Evolutionary conservation across 2,329 filamentous ascomycete species (phyloP).

Genomic region (Aspergillus latus): DNA sequence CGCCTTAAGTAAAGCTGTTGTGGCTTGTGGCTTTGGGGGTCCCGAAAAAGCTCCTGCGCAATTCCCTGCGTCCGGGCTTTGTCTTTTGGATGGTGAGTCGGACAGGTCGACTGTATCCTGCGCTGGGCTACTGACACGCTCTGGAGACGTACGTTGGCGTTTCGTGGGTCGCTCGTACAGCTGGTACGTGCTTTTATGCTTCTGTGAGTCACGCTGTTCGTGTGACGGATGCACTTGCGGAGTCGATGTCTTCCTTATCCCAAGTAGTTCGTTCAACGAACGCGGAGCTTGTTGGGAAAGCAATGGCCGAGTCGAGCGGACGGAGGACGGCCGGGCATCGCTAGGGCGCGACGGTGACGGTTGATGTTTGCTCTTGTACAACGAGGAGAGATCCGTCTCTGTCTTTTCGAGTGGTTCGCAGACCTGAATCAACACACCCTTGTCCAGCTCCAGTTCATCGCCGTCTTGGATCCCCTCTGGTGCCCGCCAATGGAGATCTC

Average conservation of each 20-base stretch:
- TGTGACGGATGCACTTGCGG: conserved; percentile 69
- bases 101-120: conserved; percentile 27
- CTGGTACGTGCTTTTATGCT: conserved; percentile 14
- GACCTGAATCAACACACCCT: conserved; percentile 75
- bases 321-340: conserved; percentile 42
- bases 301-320: conserved; percentile 39
- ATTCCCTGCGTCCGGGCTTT: neutral
- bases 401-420: conserved; percentile 69
- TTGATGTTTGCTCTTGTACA: conserved; percentile 62
- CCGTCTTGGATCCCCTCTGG: conserved; percentile 71
- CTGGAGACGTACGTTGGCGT: conserved; percentile 28
- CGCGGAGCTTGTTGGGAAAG: conserved; percentile 49
- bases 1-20: neutral
- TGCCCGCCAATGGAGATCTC: conserved; percentile 78
- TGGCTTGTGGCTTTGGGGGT: neutral
- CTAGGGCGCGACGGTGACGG: conserved; percentile 29
- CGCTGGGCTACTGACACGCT: conserved; percentile 9
- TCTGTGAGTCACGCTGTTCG: conserved; percentile 44
- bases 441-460: conserved; percentile 78
- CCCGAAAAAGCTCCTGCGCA: neutral
- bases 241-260: conserved; percentile 62
- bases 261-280: conserved; percentile 64
- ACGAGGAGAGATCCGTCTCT: conserved; percentile 73
- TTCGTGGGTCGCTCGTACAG: conserved; percentile 33
- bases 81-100: conserved; percentile 5